Base-by-base conservation (phyloP, 768 basidiomycete species). In the Multifurca ochricompacta region DNA sequence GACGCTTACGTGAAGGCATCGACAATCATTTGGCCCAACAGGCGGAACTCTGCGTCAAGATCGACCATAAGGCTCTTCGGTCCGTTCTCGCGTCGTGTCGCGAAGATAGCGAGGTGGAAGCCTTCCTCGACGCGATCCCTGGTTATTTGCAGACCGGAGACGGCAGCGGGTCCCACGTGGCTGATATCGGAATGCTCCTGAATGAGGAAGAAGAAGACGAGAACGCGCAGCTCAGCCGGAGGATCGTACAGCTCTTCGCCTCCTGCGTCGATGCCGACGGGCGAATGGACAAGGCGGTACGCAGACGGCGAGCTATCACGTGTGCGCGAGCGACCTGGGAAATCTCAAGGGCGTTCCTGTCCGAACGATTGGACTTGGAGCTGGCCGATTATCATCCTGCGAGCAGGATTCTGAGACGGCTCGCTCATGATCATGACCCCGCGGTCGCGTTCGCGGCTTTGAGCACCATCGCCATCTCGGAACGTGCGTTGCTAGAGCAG, bases 261-360 rank as follows among this genome's bases (percentile, higher is more conserved):
- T 39, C 52, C n/a, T 58, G 57, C 28, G 21, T 44, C 28, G 30
- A 43, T 4, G 42, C 11, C 6, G 16, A 58, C n/a, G 47, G 41
- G 31, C 40, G 45, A 18, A 49, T 21, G 18, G 9, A 45, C 9
- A 19, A 32, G n/a, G 44, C 44, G 6, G 44, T 3, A 11, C 53
- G 32, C 8, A 34, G 47, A 14, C 53, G 37, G 8, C 57, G 57
- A n/a, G 53, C 53, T 3, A 31, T 56, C 35, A 45, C 40, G 9
- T 58, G 57, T 14, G 10, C 43, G n/a, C 46, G 37, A n/a, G 57
- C 48, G 6, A 16, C 56, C 48, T 34, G 41, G 35, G 47, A 56
- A n/a, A 30, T 58, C 11, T 48, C 47, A 19, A 49, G 14, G n/a
- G n/a, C n/a, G n/a, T n/a, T n/a, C n/a, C n/a, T n/a, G n/a, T n/a